A percentile compares a stretch with the other conserved stretches of the same genome.
These are phyloP conservation scores for Fusarium sp. DNA, from an alignment of 2,329 filamentous ascomycete species.

Conservation along the genomic window DNA sequence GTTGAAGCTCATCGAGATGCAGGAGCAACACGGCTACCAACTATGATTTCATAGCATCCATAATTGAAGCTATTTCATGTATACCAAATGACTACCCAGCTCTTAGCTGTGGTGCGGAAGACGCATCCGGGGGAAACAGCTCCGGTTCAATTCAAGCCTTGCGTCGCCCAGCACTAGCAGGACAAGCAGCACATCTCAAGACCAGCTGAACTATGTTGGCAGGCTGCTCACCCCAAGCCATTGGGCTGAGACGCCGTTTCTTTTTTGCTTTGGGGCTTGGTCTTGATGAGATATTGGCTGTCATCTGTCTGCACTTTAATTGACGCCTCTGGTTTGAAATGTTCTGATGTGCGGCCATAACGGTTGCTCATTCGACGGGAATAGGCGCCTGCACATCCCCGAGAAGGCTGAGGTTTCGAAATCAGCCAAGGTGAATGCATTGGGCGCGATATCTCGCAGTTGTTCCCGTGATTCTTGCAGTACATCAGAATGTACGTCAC, in stretches of 20 bases:
- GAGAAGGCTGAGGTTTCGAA: constrained; percentile 21
- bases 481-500: constrained; percentile 23
- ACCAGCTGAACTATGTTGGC: constrained; percentile 12
- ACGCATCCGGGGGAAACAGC: constrained; percentile 2
- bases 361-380: constrained; percentile 22
- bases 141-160: constrained; percentile 9
- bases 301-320: constrained; percentile 9
- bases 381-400: constrained; percentile 10
- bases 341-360: constrained; percentile 15
- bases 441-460: constrained; percentile 11
- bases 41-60: constrained; percentile 37
- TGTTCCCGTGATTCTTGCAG: constrained; percentile 5
- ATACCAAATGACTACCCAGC: neutral
- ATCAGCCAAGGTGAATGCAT: constrained; percentile 16
- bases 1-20: constrained; percentile 26
- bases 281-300: constrained; percentile 9
- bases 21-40: constrained; percentile 5
- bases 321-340: constrained; percentile 6
- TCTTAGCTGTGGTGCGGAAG: constrained; percentile 15
- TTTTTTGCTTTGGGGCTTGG: constrained; percentile 15
- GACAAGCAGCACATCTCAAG: constrained; percentile 6
- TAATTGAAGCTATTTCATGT: constrained; percentile 21
- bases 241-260: constrained; percentile 16
- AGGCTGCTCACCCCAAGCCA: constrained; percentile 6
- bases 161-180: constrained; percentile 18